Conservation (phyloP, 139 green algal species). For the Yamagishiella unicocca region DNA sequence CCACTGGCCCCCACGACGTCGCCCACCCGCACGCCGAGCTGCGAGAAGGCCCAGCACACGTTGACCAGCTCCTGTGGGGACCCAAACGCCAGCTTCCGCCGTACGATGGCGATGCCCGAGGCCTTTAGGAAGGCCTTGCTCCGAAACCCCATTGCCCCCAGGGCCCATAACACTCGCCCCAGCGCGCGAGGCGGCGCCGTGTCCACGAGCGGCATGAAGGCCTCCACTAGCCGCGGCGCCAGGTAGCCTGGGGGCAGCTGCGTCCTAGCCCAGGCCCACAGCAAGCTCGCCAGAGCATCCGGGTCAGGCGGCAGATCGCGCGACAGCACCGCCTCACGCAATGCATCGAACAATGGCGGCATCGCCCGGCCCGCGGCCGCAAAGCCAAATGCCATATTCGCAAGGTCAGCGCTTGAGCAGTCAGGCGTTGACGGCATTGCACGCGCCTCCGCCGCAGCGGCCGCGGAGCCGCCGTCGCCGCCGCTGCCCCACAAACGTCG, state of each 20-base stretch:
- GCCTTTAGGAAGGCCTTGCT: background rate
- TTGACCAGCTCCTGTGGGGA: conserved; percentile 45
- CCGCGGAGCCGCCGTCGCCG: background rate
- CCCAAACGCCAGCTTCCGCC: background rate
- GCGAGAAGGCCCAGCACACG: conserved; percentile 15
- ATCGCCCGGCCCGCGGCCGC: background rate
- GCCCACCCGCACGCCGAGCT: conserved; percentile 13
- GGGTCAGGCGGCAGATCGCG: conserved; percentile 1
- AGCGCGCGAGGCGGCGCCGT: conserved; percentile 7
- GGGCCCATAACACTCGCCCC: conserved; percentile 13
- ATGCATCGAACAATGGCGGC: conserved; percentile 25
- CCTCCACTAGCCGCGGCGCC: background rate
- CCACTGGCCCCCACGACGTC: background rate
- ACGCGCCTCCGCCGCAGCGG: background rate
- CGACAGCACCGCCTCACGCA: conserved; percentile 1
- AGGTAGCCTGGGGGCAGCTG: background rate
- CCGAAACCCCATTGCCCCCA: conserved; percentile 5
- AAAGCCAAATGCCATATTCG: conserved; percentile 37
- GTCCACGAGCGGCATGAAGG: conserved; percentile 21
- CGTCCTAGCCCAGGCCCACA: conserved; percentile 30
- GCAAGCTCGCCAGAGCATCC: background rate
- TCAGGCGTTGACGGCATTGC: background rate
- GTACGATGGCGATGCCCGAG: background rate
- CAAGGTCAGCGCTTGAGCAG: background rate
- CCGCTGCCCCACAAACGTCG: conserved; percentile 5